phyloP scores from a whole-genome alignment of 2,329 filamentous ascomycete species.

The Chlorencoelia australis region DNA sequence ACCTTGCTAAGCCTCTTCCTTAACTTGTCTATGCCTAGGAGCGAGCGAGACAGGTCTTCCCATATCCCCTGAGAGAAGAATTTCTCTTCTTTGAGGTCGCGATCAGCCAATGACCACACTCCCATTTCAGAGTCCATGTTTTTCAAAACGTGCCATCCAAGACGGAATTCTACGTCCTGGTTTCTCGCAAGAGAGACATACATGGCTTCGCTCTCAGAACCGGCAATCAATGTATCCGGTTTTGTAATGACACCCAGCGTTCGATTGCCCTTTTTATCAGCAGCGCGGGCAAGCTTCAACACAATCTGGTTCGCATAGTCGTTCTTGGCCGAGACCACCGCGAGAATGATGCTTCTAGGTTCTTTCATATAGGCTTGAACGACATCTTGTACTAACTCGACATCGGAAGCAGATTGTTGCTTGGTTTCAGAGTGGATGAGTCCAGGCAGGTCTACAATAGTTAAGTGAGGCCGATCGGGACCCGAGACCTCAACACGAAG shows the following conservation, averaged over 20 bases:
- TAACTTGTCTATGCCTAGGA: constrained; percentile 39
- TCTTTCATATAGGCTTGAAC: constrained; percentile 44
- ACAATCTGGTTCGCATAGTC: constrained; percentile 54
- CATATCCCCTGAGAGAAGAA: constrained; percentile 38
- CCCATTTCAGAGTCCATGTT: constrained; percentile 35
- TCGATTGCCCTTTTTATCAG: constrained; percentile 29
- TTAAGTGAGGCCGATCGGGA: constrained; percentile 37
- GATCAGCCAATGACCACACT: constrained; percentile 23
- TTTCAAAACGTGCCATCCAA: constrained; percentile 44
- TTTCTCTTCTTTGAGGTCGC: constrained; percentile 31
- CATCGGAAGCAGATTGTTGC: constrained; percentile 35
- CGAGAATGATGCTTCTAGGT: constrained; percentile 43
- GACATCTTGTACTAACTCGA: constrained; percentile 35
- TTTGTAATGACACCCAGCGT: constrained; percentile 46
- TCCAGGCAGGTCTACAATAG: constrained; percentile 48
- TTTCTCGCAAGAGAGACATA: constrained; percentile 37
- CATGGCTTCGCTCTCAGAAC: constrained; percentile 31
- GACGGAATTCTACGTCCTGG: constrained; percentile 35
- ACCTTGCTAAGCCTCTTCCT: constrained; percentile 40
- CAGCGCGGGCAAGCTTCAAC: constrained; percentile 35
- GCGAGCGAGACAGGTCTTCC: constrained; percentile 26
- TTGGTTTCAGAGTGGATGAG: constrained; percentile 39
- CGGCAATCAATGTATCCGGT: constrained; percentile 38
- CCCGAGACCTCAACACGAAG: constrained; percentile 17
- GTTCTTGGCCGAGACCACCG: constrained; percentile 45